phyloP scores from a whole-genome alignment of 1,284 basidiomycete species.

The Sparassis latifolia region DNA sequence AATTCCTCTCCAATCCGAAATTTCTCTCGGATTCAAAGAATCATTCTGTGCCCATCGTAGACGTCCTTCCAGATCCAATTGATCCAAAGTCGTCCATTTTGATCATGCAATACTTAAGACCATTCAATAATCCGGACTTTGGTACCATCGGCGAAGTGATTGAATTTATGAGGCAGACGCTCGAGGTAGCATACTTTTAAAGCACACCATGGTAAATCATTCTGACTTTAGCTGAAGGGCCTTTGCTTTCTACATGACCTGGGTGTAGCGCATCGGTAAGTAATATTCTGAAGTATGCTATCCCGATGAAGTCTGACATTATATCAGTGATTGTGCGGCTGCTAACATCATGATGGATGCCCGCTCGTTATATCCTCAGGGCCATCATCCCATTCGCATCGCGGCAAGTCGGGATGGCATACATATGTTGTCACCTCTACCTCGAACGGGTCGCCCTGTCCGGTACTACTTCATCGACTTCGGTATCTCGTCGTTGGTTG shows the following conservation, averaged over 20 bases:
- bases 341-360: slow-evolving; percentile 27
- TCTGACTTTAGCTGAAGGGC: slow-evolving; percentile 10
- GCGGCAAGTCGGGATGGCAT: slow-evolving; percentile 8
- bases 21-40: slow-evolving; percentile 4
- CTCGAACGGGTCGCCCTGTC: slow-evolving; percentile 10
- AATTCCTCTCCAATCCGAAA: slow-evolving; percentile 4
- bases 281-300: slow-evolving; percentile 12
- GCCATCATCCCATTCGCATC: slow-evolving; percentile 18
- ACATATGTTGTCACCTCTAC: not conserved
- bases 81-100: slow-evolving; percentile 9
- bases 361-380: slow-evolving; percentile 16
- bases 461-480: slow-evolving; percentile 27
- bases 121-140: slow-evolving; percentile 17
- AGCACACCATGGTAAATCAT: not conserved
- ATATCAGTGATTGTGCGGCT: slow-evolving; percentile 17
- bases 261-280: slow-evolving; percentile 21
- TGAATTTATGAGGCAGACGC: slow-evolving; percentile 18
- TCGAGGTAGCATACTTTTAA: slow-evolving; percentile 17
- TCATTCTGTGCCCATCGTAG: slow-evolving; percentile 13
- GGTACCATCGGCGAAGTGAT: slow-evolving; percentile 17
- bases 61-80: slow-evolving; percentile 12
- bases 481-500: slow-evolving; percentile 16
- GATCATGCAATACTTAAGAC: slow-evolving; percentile 20
- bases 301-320: not conserved
- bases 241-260: slow-evolving; percentile 20